phyloP scores from a whole-genome alignment of 768 basidiomycete genomes.

The Dacryopinax primogenitus region DNA sequence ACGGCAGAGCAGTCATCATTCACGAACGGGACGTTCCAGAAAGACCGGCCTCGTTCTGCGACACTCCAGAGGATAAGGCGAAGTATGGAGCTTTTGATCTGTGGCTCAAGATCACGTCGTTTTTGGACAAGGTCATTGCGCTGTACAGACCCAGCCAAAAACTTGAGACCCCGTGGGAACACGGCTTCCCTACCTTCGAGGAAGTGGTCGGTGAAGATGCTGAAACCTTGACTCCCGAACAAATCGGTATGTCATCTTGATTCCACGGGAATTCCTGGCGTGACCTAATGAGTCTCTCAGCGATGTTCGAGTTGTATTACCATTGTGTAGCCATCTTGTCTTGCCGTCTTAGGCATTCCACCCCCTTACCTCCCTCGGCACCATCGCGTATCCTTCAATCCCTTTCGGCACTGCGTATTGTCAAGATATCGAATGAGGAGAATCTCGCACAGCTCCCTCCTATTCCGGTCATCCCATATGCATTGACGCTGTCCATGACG shows the following conservation, averaged over 20 bases:
- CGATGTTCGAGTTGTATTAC: constrained; percentile 4
- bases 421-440: neutral
- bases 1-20: constrained; percentile 1
- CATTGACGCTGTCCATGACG: constrained; percentile 3
- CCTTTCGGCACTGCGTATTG: neutral
- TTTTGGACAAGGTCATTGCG: neutral
- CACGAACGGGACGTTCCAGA: neutral
- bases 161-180: neutral
- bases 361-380: neutral
- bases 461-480: constrained; percentile 3
- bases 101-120: neutral
- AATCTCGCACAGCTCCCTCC: neutral
- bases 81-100: neutral
- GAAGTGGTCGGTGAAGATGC: neutral
- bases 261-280: neutral
- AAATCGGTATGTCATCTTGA: neutral
- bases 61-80: neutral
- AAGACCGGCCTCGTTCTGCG: neutral
- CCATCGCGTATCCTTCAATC: neutral
- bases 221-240: neutral
- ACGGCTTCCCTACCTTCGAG: constrained; percentile 3
- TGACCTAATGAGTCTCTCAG: neutral
- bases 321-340: neutral
- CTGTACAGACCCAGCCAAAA: neutral
- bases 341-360: neutral